Evolutionary conservation across 352 stramenopile genomes (phyloP).

Genomic region (Salisapilia sapeloensis): DNA sequence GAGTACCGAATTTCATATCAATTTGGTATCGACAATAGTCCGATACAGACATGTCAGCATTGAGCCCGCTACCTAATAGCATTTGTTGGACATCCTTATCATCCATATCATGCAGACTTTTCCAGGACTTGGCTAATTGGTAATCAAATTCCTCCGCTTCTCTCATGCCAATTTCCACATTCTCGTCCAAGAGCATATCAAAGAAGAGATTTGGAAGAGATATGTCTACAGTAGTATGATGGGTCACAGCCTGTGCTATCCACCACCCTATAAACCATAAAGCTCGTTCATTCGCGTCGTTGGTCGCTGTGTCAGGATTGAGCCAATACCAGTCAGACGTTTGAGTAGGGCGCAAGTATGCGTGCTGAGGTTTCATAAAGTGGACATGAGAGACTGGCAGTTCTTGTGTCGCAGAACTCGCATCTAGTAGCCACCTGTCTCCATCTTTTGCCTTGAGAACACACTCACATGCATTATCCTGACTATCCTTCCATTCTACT

Average conservation of each 20-base stretch:
- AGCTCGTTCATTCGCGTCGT: slow-evolving; percentile 10
- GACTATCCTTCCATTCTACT: slow-evolving; percentile 12
- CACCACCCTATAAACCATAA: slow-evolving; percentile 44
- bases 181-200: slow-evolving; percentile 15
- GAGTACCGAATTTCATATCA: slow-evolving; percentile 21
- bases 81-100: no score
- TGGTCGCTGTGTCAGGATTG: slow-evolving; percentile 20
- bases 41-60: no score
- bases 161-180: no score
- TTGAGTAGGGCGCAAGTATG: slow-evolving; percentile 38
- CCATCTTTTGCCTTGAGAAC: slow-evolving; percentile 26
- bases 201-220: slow-evolving; percentile 32
- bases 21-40: no score
- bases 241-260: slow-evolving; percentile 26
- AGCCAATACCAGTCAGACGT: slow-evolving; percentile 43
- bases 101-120: no score
- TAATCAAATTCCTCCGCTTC: no score
- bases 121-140: no score
- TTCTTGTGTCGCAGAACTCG: slow-evolving; percentile 11
- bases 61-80: no score
- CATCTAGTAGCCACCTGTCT: slow-evolving; percentile 28
- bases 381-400: slow-evolving; percentile 19
- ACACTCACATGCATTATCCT: slow-evolving; percentile 14
- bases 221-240: slow-evolving; percentile 12
- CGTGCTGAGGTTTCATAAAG: slow-evolving; percentile 15